A percentile compares a stretch with the other conserved stretches of the same genome.
Evolutionary conservation across 345 rosid genomes (phyloP).

Genomic region (Sapria himalayana): DNA sequence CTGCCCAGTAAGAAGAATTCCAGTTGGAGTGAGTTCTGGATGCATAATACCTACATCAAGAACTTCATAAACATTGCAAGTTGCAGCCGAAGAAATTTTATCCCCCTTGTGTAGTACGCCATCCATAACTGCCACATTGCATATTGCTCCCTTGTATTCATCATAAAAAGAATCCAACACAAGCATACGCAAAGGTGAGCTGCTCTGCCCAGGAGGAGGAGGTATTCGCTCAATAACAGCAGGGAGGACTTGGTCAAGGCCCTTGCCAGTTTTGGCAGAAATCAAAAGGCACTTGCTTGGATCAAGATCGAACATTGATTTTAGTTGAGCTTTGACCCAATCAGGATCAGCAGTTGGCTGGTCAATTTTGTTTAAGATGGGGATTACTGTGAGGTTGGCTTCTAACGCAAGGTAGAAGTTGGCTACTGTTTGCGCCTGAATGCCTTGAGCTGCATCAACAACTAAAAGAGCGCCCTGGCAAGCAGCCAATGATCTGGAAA

Average conservation of each 20-base stretch:
- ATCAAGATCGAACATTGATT: slow-evolving; percentile 92
- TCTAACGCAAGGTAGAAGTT: slow-evolving; percentile 94
- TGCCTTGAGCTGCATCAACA: slow-evolving; percentile 98
- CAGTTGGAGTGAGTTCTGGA: slow-evolving; percentile 88
- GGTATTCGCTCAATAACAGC: slow-evolving; percentile 71
- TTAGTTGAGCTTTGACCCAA: slow-evolving; percentile 78
- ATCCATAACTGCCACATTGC: slow-evolving; percentile 89
- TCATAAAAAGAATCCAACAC: slow-evolving; percentile 84
- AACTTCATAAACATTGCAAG: slow-evolving; percentile 66
- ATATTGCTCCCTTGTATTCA: slow-evolving; percentile 85
- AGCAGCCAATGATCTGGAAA: slow-evolving; percentile 92
- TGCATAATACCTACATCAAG: slow-evolving; percentile 87
- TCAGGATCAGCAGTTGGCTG: slow-evolving; percentile 99
- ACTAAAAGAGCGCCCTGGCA: slow-evolving; percentile 96
- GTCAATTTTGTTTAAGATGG: slow-evolving; percentile 84
- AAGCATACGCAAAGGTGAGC: slow-evolving; percentile 70
- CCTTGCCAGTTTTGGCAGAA: slow-evolving; percentile 89
- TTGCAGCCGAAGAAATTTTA: slow-evolving; percentile 69
- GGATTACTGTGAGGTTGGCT: slow-evolving; percentile 54
- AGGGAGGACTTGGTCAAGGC: slow-evolving; percentile 86
- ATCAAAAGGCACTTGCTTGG: slow-evolving; percentile 62
- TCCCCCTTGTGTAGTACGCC: slow-evolving; percentile 73
- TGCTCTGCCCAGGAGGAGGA: slow-evolving; percentile 59
- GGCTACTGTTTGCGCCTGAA: slow-evolving; percentile 97
- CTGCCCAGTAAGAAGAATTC: slow-evolving; percentile 77